phyloP scores from a whole-genome alignment of 192 early-diverging fungal genomes.

The Rhizoclosmatium sp. region DNA sequence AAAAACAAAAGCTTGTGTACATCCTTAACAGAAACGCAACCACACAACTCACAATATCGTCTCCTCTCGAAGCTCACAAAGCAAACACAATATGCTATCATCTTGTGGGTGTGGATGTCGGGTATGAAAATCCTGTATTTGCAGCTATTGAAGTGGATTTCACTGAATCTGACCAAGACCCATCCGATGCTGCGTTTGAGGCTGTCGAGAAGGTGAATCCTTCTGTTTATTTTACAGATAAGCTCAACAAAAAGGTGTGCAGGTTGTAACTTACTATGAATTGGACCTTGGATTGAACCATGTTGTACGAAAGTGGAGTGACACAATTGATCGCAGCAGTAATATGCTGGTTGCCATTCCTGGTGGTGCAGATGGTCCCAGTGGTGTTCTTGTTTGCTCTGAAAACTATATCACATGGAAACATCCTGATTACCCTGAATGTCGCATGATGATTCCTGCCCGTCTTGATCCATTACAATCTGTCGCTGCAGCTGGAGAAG shows the following conservation, averaged over 20 bases:
- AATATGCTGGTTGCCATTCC: constrained; percentile 87
- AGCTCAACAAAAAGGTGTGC: background rate
- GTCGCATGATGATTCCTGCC: constrained; percentile 82
- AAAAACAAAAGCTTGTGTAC: constrained; percentile 96
- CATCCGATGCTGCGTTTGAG: constrained; percentile 72
- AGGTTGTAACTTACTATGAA: constrained; percentile 92
- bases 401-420: constrained; percentile 89
- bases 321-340: constrained; percentile 74
- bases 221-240: background rate
- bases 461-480: constrained; percentile 71
- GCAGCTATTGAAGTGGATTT: constrained; percentile 91
- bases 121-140: constrained; percentile 98
- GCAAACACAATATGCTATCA: constrained; percentile 78
- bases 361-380: constrained; percentile 93
- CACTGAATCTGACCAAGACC: constrained; percentile 80
- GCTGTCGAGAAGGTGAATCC: constrained; percentile 72
- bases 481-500: constrained; percentile 42
- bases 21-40: constrained; percentile 93
- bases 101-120: constrained; percentile 93
- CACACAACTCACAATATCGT: constrained; percentile 85
- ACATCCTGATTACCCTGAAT: constrained; percentile 72
- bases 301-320: constrained; percentile 96
- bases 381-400: constrained; percentile 95
- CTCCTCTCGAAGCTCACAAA: constrained; percentile 94
- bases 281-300: constrained; percentile 98